phyloP scores from a whole-genome alignment of 345 rosid genomes.

The Ceriops tagal region DNA sequence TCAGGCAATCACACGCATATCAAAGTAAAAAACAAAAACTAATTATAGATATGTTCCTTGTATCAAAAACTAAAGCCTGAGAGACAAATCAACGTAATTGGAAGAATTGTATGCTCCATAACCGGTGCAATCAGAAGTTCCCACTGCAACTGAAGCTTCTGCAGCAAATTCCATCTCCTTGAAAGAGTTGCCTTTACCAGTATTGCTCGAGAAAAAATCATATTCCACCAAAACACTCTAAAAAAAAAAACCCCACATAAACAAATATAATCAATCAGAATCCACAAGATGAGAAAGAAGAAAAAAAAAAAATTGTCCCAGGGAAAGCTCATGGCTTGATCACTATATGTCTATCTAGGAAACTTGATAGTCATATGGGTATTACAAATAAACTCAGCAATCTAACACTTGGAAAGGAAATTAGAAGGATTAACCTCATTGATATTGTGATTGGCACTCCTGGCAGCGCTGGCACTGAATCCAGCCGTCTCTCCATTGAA shows the following conservation, averaged over 20 bases:
- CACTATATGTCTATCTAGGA: no score
- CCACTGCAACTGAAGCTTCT: constrained; percentile 35
- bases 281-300: background rate
- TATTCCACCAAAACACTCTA: constrained; percentile 49
- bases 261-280: background rate
- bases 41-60: constrained; percentile 11
- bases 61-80: constrained; percentile 57
- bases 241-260: background rate
- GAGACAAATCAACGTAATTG: constrained; percentile 74
- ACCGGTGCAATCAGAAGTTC: constrained; percentile 19
- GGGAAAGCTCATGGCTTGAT: background rate
- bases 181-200: constrained; percentile 29
- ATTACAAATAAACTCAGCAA: no score
- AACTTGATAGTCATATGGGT: no score
- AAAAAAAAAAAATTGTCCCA: no score
- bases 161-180: constrained; percentile 34
- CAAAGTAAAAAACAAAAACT: constrained; percentile 14
- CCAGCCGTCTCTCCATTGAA: constrained; percentile 16
- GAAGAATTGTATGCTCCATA: constrained; percentile 23
- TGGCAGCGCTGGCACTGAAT: constrained; percentile 22
- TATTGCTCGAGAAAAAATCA: constrained; percentile 63
- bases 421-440: constrained; percentile 22
- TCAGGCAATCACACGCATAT: constrained; percentile 14
- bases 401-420: background rate
- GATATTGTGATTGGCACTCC: constrained; percentile 17